Evolutionary conservation across 75 land plant species (phyloP).

Genomic region (Pinus tabuliformis): DNA sequence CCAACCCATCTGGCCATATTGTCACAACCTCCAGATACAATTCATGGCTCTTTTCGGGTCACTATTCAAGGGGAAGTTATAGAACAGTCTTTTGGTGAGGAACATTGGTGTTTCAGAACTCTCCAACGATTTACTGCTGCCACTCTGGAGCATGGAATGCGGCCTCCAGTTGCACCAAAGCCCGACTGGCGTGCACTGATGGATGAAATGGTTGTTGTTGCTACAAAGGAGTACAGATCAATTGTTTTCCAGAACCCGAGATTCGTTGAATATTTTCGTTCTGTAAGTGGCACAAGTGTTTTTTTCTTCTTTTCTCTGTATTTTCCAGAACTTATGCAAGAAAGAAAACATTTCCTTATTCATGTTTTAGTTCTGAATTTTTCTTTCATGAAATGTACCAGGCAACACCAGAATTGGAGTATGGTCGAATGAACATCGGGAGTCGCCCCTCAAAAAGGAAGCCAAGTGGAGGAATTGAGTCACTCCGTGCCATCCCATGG

Average conservation of each 20-base stretch:
- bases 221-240: conserved; percentile 77
- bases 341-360: neutral
- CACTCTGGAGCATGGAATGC: conserved; percentile 95
- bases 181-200: conserved; percentile 87
- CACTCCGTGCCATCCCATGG: conserved; percentile 94
- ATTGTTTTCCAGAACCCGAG: conserved; percentile 79
- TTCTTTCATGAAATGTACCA: conserved; percentile 11
- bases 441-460: conserved; percentile 86
- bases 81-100: conserved; percentile 91
- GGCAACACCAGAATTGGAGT: conserved; percentile 90
- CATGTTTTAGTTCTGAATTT: neutral
- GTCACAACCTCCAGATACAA: conserved; percentile 93
- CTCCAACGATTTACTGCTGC: conserved; percentile 91
- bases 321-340: neutral
- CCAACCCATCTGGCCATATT: conserved; percentile 96
- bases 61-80: conserved; percentile 96
- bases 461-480: conserved; percentile 92
- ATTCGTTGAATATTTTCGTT: conserved; percentile 81
- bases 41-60: conserved; percentile 85
- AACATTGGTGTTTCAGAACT: conserved; percentile 82
- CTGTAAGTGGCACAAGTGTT: conserved; percentile 34
- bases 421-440: conserved; percentile 96
- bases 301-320: neutral
- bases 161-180: conserved; percentile 78
- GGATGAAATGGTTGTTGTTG: conserved; percentile 86